A percentile compares a stretch with the other conserved stretches of the same genome.
phyloP scores from a whole-genome alignment of 495 filamentous ascomycete species.

The Platismatia glauca region DNA sequence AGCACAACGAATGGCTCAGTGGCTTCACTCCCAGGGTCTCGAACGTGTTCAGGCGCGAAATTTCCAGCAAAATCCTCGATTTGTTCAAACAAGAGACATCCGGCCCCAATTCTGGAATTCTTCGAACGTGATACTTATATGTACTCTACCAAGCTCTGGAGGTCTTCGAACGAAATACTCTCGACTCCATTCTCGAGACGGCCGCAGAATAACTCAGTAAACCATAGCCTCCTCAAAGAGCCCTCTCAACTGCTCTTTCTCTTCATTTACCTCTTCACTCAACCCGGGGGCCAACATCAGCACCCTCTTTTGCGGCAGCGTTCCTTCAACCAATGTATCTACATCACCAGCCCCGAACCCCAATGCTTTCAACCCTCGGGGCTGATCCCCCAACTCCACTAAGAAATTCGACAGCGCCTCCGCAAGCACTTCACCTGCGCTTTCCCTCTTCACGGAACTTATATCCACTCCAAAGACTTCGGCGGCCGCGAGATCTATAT shows the following conservation, averaged over 20 bases:
- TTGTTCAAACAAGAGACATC: no score
- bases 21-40: no score
- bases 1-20: no score
- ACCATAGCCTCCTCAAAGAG: constrained; percentile 60
- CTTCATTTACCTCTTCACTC: constrained; percentile 50
- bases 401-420: constrained; percentile 77
- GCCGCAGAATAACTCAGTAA: no score
- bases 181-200: no score
- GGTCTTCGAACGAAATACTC: no score
- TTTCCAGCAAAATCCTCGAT: no score
- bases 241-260: constrained; percentile 55
- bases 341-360: constrained; percentile 71
- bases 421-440: constrained; percentile 75
- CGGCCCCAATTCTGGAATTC: no score
- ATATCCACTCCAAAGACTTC: constrained; percentile 88
- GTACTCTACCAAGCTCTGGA: no score
- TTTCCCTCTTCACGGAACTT: constrained; percentile 71
- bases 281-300: constrained; percentile 84
- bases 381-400: constrained; percentile 77
- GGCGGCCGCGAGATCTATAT: constrained; percentile 78
- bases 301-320: constrained; percentile 82
- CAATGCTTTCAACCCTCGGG: constrained; percentile 70
- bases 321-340: constrained; percentile 80
- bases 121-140: no score
- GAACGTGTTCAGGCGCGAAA: no score